Evolutionary conservation across 306 rosid genomes (phyloP).

Genomic region (Ormosia semicastrata): DNA sequence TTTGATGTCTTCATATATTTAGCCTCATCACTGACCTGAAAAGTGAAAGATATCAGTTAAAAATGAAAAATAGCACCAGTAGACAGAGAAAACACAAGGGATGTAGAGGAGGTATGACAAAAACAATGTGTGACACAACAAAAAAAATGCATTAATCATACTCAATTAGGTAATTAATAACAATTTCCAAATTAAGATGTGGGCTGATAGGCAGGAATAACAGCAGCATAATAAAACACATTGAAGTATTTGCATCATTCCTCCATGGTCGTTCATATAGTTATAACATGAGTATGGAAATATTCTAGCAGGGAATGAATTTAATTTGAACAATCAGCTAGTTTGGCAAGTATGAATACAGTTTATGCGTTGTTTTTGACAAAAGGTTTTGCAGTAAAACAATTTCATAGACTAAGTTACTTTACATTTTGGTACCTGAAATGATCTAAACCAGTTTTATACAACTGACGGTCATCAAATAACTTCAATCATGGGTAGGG

Average conservation of each 20-base stretch:
- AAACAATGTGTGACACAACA: neutral
- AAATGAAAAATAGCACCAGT: slow-evolving; percentile 18
- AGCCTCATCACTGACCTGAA: slow-evolving; percentile 85
- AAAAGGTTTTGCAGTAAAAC: neutral
- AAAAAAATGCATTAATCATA: neutral
- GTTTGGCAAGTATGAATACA: neutral
- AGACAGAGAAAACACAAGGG: slow-evolving; percentile 1
- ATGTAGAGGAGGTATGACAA: neutral
- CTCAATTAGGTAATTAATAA: neutral
- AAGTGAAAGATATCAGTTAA: slow-evolving; percentile 18
- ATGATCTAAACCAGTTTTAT: neutral
- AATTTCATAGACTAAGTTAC: neutral
- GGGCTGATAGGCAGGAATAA: neutral
- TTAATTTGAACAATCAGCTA: neutral
- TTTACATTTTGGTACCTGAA: neutral
- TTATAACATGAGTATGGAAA: neutral
- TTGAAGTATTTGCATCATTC: neutral
- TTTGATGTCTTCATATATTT: slow-evolving; percentile 65
- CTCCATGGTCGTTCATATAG: neutral
- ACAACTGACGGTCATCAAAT: neutral
- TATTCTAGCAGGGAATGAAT: neutral
- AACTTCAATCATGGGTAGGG: neutral
- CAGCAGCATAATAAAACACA: neutral
- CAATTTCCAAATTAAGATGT: neutral
- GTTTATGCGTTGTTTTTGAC: neutral